Evolutionary conservation across 805 yeast species (phyloP).

Genomic region (Saccharomycopsis sp.): DNA sequence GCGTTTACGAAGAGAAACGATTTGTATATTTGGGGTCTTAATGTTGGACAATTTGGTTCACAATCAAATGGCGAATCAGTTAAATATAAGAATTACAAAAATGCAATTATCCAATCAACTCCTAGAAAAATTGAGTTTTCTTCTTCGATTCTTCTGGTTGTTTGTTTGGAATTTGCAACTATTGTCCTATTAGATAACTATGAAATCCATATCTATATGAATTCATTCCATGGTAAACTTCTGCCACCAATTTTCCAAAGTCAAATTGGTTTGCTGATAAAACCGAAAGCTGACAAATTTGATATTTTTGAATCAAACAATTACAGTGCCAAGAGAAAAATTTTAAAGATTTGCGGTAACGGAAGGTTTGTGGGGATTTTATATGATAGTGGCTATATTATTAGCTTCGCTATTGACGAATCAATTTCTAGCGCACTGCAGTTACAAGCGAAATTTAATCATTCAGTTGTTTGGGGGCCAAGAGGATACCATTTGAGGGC

Average conservation of each 20-base stretch:
- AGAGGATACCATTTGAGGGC: constrained; percentile 49
- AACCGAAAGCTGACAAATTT: constrained; percentile 35
- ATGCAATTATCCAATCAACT: constrained; percentile 33
- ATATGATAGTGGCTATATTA: constrained; percentile 54
- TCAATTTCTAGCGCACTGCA: constrained; percentile 28
- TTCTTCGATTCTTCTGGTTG: constrained; percentile 44
- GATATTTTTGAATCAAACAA: constrained; percentile 47
- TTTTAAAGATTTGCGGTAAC: constrained; percentile 31
- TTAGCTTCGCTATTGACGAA: constrained; percentile 31
- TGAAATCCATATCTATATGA: constrained; percentile 56
- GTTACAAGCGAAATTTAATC: constrained; percentile 39
- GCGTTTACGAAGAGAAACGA: constrained; percentile 44
- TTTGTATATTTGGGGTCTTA: constrained; percentile 70
- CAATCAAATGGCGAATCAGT: constrained; percentile 21
- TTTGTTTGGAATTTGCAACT: constrained; percentile 65
- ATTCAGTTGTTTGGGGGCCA: constrained; percentile 55
- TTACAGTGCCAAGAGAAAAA: constrained; percentile 34
- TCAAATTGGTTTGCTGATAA: constrained; percentile 10
- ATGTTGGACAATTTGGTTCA: constrained; percentile 76
- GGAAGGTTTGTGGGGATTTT: constrained; percentile 42
- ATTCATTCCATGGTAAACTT: constrained; percentile 50
- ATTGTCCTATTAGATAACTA: constrained; percentile 50
- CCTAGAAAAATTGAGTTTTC: constrained; percentile 38
- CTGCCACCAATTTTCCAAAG: constrained; percentile 26
- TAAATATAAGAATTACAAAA: constrained; percentile 26